Evolutionary conservation across 345 rosid species (phyloP).

Genomic region (Acer campestre): DNA sequence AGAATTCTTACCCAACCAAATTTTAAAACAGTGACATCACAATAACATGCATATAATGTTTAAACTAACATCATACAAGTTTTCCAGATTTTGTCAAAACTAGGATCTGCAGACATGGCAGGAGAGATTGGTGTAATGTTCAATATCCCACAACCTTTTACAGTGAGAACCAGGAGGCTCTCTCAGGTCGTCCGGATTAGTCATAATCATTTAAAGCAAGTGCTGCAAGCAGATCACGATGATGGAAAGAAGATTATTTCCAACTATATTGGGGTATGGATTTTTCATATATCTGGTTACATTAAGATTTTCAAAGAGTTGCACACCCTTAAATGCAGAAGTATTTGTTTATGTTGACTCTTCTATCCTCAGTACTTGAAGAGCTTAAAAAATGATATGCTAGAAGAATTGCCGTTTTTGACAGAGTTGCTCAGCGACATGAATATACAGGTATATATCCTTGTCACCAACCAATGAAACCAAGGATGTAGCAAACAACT

Average conservation of each 20-base stretch:
- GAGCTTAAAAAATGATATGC: constrained; percentile 55
- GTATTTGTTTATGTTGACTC: constrained; percentile 12
- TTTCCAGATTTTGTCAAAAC: constrained; percentile 60
- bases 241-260: constrained; percentile 70
- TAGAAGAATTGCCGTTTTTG: constrained; percentile 59
- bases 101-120: constrained; percentile 71
- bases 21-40: not conserved
- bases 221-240: constrained; percentile 57
- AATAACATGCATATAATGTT: not conserved
- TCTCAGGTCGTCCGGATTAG: constrained; percentile 86
- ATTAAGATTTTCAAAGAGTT: not conserved
- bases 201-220: constrained; percentile 82
- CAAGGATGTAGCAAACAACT: not conserved
- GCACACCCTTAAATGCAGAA: not conserved
- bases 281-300: not conserved
- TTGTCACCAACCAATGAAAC: constrained; percentile 17
- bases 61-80: constrained; percentile 13
- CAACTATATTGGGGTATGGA: constrained; percentile 59
- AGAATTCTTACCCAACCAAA: not conserved
- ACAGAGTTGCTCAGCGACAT: constrained; percentile 49
- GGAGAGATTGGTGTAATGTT: constrained; percentile 94
- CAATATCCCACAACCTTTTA: constrained; percentile 89
- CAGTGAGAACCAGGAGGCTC: constrained; percentile 73
- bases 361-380: constrained; percentile 55
- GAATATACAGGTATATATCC: constrained; percentile 59